A percentile compares a stretch with the other conserved stretches of the same genome.
These are phyloP conservation scores for Dictyostelium capitatum DNA, from an alignment of 78 protist genomes.

Conservation along the genomic window DNA sequence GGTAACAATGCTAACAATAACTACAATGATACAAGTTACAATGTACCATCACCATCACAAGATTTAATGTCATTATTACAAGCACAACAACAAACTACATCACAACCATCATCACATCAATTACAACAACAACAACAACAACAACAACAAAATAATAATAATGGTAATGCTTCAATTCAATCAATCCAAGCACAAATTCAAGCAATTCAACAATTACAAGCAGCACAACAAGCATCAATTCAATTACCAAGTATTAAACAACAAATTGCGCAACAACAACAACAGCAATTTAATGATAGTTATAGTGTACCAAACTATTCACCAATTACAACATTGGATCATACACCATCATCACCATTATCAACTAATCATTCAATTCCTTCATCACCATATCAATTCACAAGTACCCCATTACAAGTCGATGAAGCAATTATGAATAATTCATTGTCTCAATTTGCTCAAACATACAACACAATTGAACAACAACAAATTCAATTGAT, in stretches of 20 bases:
- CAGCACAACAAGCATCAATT: neutral
- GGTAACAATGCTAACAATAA: neutral
- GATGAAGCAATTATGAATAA: neutral
- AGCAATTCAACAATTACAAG: constrained; percentile 4
- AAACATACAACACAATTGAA: neutral
- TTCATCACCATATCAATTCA: neutral
- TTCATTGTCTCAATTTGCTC: constrained; percentile 6
- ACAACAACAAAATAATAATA: constrained; percentile 1
- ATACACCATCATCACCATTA: neutral
- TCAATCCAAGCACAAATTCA: neutral
- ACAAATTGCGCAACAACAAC: neutral
- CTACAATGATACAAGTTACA: neutral
- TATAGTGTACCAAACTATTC: constrained; percentile 14
- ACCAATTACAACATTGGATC: constrained; percentile 10
- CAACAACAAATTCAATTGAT: neutral
- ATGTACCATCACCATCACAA: constrained; percentile 18
- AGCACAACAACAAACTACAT: neutral
- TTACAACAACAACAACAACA: neutral
- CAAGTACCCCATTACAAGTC: neutral
- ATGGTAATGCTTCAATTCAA: neutral
- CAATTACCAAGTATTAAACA: constrained; percentile 5
- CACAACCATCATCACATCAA: neutral
- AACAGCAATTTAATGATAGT: neutral
- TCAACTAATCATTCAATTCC: constrained; percentile 1
- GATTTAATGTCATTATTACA: neutral